A percentile compares a stretch with the other conserved stretches of the same genome.
Conservation (phyloP, 805 yeast genomes). For the Suhomyces prunicola region DNA sequence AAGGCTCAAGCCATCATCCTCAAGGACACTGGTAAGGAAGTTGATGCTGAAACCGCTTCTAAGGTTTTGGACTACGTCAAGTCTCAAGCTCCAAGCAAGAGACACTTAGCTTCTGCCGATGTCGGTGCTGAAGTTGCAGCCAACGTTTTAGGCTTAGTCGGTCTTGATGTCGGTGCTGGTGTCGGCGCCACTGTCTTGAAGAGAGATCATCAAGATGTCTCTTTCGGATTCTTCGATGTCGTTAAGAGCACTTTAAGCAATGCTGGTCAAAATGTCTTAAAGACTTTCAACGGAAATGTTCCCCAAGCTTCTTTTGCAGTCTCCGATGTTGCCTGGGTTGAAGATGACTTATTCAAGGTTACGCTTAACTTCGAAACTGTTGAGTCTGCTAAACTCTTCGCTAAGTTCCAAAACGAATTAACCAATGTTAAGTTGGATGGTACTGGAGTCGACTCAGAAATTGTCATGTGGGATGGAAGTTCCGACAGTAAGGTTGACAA, state of each 20-base stretch:
- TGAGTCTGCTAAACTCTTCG: conserved; percentile 11
- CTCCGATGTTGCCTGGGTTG: conserved; percentile 14
- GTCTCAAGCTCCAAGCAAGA: conserved; percentile 5
- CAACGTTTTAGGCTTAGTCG: conserved; percentile 8
- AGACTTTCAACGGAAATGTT: conserved; percentile 5
- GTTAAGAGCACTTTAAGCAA: conserved; percentile 3
- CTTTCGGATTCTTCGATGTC: conserved; percentile 5
- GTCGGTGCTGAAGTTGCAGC: conserved; percentile 8
- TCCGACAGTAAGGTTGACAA: conserved; percentile 7
- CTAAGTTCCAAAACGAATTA: conserved; percentile 10
- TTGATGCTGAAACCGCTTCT: conserved; percentile 7
- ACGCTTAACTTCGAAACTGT: conserved; percentile 16
- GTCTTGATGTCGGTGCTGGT: conserved; percentile 8
- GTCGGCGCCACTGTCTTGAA: conserved; percentile 4
- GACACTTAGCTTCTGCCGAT: conserved; percentile 7
- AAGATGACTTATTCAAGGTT: conserved; percentile 17
- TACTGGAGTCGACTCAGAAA: conserved; percentile 9
- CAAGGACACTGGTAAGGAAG: conserved; percentile 2
- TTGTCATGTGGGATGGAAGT: conserved; percentile 8
- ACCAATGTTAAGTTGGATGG: conserved; percentile 10
- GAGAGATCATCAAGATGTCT: conserved; percentile 5
- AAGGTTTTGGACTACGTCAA: conserved; percentile 6
- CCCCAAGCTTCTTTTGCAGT: conserved; percentile 17
- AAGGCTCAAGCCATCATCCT: conserved; percentile 1
- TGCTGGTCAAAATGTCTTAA: conserved; percentile 8